Conservation (phyloP, 1,284 basidiomycete genomes). For the Pterulicium gracile region DNA sequence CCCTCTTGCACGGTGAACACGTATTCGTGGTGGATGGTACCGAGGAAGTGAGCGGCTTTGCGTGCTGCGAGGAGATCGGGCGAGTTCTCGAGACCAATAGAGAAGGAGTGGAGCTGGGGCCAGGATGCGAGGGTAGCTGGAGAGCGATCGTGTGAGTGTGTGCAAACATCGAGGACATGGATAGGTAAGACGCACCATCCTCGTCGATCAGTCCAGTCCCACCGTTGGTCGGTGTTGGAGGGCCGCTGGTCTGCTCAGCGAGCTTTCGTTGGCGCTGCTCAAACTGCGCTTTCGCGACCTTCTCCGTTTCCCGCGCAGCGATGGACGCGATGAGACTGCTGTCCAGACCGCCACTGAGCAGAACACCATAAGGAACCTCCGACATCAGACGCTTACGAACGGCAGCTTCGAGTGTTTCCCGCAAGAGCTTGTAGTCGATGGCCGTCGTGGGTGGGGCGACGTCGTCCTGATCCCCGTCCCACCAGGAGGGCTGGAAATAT, state of each 20-base stretch:
- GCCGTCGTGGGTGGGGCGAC: slow-evolving; percentile 51
- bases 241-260: slow-evolving; percentile 41
- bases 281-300: slow-evolving; percentile 73
- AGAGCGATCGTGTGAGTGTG: slow-evolving; percentile 5
- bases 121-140: slow-evolving; percentile 73
- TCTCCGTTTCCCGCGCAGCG: slow-evolving; percentile 95
- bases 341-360: slow-evolving; percentile 93
- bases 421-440: slow-evolving; percentile 62
- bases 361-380: slow-evolving; percentile 97
- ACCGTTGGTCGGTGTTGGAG: slow-evolving; percentile 38
- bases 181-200: slow-evolving; percentile 34
- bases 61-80: slow-evolving; percentile 93
- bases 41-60: slow-evolving; percentile 89
- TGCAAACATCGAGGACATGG: not conserved
- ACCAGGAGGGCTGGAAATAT: slow-evolving; percentile 86
- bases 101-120: slow-evolving; percentile 98
- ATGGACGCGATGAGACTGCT: slow-evolving; percentile 95
- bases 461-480: slow-evolving; percentile 59
- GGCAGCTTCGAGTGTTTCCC: slow-evolving; percentile 83
- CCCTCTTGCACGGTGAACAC: slow-evolving; percentile 99
- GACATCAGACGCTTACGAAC: slow-evolving; percentile 97
- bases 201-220: slow-evolving; percentile 35
- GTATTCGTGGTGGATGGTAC: slow-evolving; percentile 96
- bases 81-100: slow-evolving; percentile 91
- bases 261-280: slow-evolving; percentile 55